phyloP scores from a whole-genome alignment of 2,329 filamentous ascomycete genomes.

The Penicillium paneum region DNA sequence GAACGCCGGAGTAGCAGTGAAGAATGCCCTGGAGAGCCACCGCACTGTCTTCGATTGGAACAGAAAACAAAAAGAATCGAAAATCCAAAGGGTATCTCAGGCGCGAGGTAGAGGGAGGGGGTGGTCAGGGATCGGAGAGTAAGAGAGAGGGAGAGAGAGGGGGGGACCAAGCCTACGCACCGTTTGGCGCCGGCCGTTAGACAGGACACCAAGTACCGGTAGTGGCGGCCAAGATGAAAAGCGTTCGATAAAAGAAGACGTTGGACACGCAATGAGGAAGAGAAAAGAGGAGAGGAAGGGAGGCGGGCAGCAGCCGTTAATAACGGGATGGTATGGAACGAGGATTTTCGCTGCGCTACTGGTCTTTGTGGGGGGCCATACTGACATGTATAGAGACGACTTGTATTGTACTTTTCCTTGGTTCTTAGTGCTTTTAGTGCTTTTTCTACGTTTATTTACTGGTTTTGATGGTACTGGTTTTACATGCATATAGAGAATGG shows the following conservation, averaged over 20 bases:
- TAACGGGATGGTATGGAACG: conserved; percentile 16
- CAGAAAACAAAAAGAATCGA: conserved; percentile 3
- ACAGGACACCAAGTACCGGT: conserved; percentile 47
- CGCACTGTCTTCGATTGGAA: conserved; percentile 6
- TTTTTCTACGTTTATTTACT: background rate
- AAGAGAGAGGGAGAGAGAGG: conserved; percentile 18
- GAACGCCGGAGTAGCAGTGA: conserved; percentile 16
- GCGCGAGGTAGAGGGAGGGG: conserved; percentile 12
- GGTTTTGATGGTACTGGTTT: background rate
- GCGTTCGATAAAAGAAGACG: conserved; percentile 35
- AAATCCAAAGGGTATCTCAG: conserved; percentile 18
- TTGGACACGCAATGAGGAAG: conserved; percentile 25
- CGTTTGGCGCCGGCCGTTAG: conserved; percentile 47
- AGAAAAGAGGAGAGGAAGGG: conserved; percentile 16
- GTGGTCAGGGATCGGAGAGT: conserved; percentile 17
- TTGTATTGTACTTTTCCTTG: background rate
- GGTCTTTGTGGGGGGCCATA: conserved; percentile 17
- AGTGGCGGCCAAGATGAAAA: conserved; percentile 43
- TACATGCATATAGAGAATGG: background rate
- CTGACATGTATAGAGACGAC: conserved; percentile 6
- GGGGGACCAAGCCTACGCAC: conserved; percentile 46
- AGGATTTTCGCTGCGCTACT: conserved; percentile 25
- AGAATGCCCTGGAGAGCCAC: conserved; percentile 6
- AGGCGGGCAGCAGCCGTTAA: conserved; percentile 15
- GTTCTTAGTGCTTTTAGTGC: background rate